phyloP scores from a whole-genome alignment of 1,284 basidiomycete species.

The Waitea zeae region DNA sequence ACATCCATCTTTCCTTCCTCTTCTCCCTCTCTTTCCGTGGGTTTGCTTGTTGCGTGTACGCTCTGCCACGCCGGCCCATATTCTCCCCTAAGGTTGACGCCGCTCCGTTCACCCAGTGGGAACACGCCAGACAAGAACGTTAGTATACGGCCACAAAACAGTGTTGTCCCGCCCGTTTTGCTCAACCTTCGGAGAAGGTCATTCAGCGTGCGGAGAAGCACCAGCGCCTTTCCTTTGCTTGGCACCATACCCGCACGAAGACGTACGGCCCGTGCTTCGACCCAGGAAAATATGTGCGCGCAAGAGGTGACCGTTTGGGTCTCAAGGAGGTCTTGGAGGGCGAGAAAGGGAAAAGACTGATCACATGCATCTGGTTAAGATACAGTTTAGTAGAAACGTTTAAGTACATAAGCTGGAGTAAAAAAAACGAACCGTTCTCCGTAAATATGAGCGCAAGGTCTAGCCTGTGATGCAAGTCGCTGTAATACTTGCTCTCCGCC shows the following conservation, averaged over 20 bases:
- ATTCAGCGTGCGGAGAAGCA: conserved; percentile 71
- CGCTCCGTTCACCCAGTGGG: conserved; percentile 75
- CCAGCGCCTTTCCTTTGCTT: conserved; percentile 73
- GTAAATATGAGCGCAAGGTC: conserved; percentile 59
- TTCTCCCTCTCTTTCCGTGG: too few relatives aligned
- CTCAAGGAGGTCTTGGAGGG: conserved; percentile 65
- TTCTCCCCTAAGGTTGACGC: conserved; percentile 80
- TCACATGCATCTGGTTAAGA: conserved; percentile 38
- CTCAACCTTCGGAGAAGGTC: conserved; percentile 74
- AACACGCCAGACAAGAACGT: conserved; percentile 77
- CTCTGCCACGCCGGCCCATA: conserved; percentile 69
- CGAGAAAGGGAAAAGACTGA: conserved; percentile 32
- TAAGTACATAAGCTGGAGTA: background rate
- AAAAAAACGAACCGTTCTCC: conserved; percentile 39
- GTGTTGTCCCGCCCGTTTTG: conserved; percentile 66
- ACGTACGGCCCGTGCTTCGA: conserved; percentile 47
- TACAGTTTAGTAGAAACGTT: conserved; percentile 5
- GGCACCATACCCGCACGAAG: conserved; percentile 65
- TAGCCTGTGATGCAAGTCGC: conserved; percentile 37
- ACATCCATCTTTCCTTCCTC: conserved; percentile 12
- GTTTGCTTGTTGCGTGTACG: too few relatives aligned
- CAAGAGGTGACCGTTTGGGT: conserved; percentile 69
- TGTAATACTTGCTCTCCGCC: conserved; percentile 35
- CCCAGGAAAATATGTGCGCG: conserved; percentile 72
- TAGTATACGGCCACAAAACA: conserved; percentile 78